Evolutionary conservation across 306 rosid species (phyloP), one percentile per base, ranked within the genome.

Genomic region (Glycine tomentella): DNA sequence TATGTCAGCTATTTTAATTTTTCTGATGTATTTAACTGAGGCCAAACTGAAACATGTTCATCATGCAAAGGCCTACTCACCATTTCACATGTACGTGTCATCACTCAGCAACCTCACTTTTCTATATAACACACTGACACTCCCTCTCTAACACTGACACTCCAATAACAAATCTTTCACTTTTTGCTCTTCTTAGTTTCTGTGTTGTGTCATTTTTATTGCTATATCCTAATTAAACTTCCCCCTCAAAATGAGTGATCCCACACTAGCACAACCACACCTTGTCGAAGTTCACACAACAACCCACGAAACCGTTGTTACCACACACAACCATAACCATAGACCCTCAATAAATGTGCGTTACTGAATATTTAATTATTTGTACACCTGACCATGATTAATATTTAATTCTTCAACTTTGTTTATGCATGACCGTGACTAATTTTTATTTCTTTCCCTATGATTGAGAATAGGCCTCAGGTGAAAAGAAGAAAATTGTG

Each of bases 401-500:
- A 14, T 64, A 14, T 38, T 38, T 16, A 8, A n/a, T 25, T 61
- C 45, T 40, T 69, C 11, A 25, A 16, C 4, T 71, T 20, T 50
- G 42, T 56, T 46, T 69, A 48, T 69, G 62, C 53, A 73, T 61
- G 38, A 2, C 3, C 6, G 2, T 73, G 70, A 59, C 13, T 59
- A 25, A 25, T 36, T 6, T 49, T 25, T 61, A 11, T 66, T 73
- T 33, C 1, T 61, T 69, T 9, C 33, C 6, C 6, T 77, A 25
- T 33, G n/a, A 58, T 25, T 72, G 66, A 80, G 83, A 84, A 80
- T 83, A 94, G 98, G 92, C 92, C 50, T 50, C 98, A 38, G 82
- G 89, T n/a, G 97, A 88, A 68, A 88, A 81, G 85, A 95, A 95
- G 87, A 95, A 95, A 91, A 95, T 95, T 12, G 99, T 95, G 3